Percentiles rank a stretch among this genome's conserved stretches.
Conservation (phyloP, 2,329 filamentous ascomycete species). For the Ophiosphaerella narmari region DNA sequence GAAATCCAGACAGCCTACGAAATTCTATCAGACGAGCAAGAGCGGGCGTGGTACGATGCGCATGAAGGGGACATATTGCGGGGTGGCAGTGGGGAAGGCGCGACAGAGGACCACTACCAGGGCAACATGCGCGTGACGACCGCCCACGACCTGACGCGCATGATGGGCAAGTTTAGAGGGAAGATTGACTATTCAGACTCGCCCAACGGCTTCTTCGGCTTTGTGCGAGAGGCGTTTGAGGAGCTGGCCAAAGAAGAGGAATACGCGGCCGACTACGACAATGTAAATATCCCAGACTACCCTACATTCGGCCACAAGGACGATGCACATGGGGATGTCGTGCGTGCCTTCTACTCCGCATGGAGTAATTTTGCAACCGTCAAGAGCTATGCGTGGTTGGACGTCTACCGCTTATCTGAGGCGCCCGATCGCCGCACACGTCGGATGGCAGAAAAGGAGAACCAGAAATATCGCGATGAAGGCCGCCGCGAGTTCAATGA, state of each 20-base stretch:
- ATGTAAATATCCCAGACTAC: slow-evolving; percentile 66
- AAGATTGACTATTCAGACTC: slow-evolving; percentile 80
- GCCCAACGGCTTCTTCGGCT: slow-evolving; percentile 82
- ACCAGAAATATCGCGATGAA: slow-evolving; percentile 80
- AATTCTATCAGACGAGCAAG: slow-evolving; percentile 92
- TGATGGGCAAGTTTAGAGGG: slow-evolving; percentile 81
- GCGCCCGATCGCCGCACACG: slow-evolving; percentile 84
- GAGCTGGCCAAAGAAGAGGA: slow-evolving; percentile 80
- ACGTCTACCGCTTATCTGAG: slow-evolving; percentile 80
- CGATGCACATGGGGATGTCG: slow-evolving; percentile 75
- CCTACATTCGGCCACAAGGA: slow-evolving; percentile 80
- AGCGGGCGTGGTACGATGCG: slow-evolving; percentile 96
- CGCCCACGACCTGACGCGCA: slow-evolving; percentile 74
- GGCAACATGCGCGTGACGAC: slow-evolving; percentile 77
- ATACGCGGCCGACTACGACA: slow-evolving; percentile 72
- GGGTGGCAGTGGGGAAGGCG: slow-evolving; percentile 60
- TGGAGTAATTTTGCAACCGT: slow-evolving; percentile 84
- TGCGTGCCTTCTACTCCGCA: slow-evolving; percentile 76
- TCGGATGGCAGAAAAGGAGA: slow-evolving; percentile 93
- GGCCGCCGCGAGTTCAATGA: slow-evolving; percentile 90
- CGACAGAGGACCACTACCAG: slow-evolving; percentile 60
- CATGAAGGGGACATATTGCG: slow-evolving; percentile 84
- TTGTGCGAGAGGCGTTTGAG: slow-evolving; percentile 75
- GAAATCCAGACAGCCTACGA: slow-evolving; percentile 94
- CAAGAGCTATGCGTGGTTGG: slow-evolving; percentile 89